Percentiles rank a stretch among this genome's conserved stretches.
These are phyloP conservation scores for Haplosporangium sp. DNA, from an alignment of 371 early-diverging fungal genomes.

Conservation along the genomic window DNA sequence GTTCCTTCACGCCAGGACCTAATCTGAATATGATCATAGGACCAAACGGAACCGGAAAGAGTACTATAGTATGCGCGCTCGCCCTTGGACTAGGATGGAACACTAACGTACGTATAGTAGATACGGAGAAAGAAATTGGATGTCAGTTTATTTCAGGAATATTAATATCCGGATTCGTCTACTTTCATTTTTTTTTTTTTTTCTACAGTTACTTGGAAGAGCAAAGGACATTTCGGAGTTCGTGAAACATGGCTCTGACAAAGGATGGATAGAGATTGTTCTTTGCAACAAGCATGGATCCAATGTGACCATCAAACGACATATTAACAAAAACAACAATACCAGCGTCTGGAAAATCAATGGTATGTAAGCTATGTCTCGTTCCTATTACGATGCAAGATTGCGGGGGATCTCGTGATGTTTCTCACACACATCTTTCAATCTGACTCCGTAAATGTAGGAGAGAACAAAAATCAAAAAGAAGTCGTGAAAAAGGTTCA, in stretches of 20 bases:
- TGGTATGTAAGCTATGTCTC: constrained; percentile 57
- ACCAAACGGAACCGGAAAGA: constrained; percentile 99
- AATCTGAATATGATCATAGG: constrained; percentile 98
- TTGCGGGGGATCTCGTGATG: not conserved
- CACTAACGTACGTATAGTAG: constrained; percentile 68
- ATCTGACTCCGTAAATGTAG: constrained; percentile 47
- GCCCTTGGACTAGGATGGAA: constrained; percentile 95
- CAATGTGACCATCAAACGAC: constrained; percentile 76
- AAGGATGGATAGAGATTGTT: constrained; percentile 84
- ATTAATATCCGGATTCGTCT: too few relatives aligned
- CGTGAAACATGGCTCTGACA: constrained; percentile 89
- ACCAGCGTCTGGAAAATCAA: constrained; percentile 84
- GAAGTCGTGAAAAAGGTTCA: constrained; percentile 72
- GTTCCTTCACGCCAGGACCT: constrained; percentile 90
- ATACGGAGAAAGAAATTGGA: too few relatives aligned
- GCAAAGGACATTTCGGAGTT: constrained; percentile 91
- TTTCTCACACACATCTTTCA: not conserved
- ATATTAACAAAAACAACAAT: constrained; percentile 76
- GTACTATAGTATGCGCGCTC: constrained; percentile 97
- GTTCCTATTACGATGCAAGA: too few relatives aligned
- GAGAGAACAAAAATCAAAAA: constrained; percentile 65
- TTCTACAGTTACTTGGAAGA: constrained; percentile 77
- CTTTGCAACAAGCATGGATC: constrained; percentile 65
- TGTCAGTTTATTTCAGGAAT: too few relatives aligned
- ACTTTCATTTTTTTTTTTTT: not conserved